phyloP scores from a whole-genome alignment of 2,329 filamentous ascomycete species.

The Xylariaceae sp. region DNA sequence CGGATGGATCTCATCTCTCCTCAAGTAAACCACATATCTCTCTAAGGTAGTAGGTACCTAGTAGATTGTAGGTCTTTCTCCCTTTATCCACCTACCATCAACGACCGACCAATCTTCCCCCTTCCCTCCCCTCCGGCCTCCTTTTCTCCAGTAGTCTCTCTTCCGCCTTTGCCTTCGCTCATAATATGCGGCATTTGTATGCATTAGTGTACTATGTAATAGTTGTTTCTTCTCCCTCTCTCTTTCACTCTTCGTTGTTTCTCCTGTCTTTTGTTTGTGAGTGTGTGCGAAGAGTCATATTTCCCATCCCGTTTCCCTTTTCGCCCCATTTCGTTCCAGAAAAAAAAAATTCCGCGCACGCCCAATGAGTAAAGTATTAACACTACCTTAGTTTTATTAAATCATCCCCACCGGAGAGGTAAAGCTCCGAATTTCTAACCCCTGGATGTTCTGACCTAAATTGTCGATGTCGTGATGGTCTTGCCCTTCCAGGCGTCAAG shows the following conservation, averaged over 20 bases:
- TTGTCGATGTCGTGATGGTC: conserved; percentile 25
- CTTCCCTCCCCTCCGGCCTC: too few species aligned
- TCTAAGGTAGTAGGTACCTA: too few species aligned
- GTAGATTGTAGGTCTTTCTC: too few species aligned
- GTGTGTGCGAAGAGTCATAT: too few species aligned
- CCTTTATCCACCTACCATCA: too few species aligned
- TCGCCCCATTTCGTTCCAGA: conserved; percentile 5
- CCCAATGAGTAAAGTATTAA: background rate
- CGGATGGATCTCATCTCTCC: too few species aligned
- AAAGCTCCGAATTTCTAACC: background rate
- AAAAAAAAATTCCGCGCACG: conserved; percentile 9
- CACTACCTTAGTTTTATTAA: background rate
- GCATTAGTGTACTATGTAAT: too few species aligned
- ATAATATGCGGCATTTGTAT: background rate
- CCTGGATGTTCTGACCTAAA: conserved; percentile 15
- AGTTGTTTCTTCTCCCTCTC: background rate
- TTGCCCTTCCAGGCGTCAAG: conserved; percentile 51
- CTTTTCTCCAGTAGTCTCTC: too few species aligned
- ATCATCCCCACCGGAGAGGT: background rate
- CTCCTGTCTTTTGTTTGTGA: background rate
- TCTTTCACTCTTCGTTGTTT: background rate
- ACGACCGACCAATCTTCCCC: too few species aligned
- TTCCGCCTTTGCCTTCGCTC: conserved; percentile 1
- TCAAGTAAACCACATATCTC: too few species aligned
- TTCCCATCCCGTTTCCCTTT: background rate